Conservation (phyloP, 805 yeast genomes). For the Schwanniomyces polymorphus region DNA sequence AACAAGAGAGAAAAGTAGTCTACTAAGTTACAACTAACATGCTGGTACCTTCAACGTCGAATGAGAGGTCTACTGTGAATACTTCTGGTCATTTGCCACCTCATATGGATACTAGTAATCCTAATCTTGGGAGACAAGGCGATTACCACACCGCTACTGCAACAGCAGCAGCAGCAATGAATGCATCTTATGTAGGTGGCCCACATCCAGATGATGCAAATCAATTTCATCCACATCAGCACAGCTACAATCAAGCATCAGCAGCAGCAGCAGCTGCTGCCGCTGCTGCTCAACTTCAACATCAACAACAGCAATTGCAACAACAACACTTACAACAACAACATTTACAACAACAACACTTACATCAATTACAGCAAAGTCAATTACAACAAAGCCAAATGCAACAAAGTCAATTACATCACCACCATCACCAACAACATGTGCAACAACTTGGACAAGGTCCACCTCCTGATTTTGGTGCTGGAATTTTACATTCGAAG, state of each 20-base stretch:
- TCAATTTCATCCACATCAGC: slow-evolving; percentile 15
- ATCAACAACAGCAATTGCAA: slow-evolving; percentile 13
- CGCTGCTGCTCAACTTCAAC: slow-evolving; percentile 13
- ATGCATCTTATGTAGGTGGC: slow-evolving; percentile 13
- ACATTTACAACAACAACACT: slow-evolving; percentile 12
- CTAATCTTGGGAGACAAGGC: slow-evolving; percentile 9
- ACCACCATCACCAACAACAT: slow-evolving; percentile 16
- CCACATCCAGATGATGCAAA: slow-evolving; percentile 11
- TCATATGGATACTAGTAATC: slow-evolving; percentile 9
- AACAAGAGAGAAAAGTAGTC: slow-evolving; percentile 2
- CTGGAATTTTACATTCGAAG: slow-evolving; percentile 19
- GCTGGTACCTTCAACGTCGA: slow-evolving; percentile 32
- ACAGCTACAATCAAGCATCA: slow-evolving; percentile 16
- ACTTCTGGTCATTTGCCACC: slow-evolving; percentile 11
- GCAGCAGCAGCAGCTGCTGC: slow-evolving; percentile 16
- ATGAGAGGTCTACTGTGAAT: slow-evolving; percentile 24
- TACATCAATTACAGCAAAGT: slow-evolving; percentile 12
- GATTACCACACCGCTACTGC: slow-evolving; percentile 14
- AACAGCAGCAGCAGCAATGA: slow-evolving; percentile 14
- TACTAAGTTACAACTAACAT: slow-evolving; percentile 8
- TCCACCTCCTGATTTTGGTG: slow-evolving; percentile 12
- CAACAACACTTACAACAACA: slow-evolving; percentile 10
- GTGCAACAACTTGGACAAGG: slow-evolving; percentile 8
- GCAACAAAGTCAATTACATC: slow-evolving; percentile 8
- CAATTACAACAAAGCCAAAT: slow-evolving; percentile 13